Evolutionary conservation across 768 basidiomycete genomes (phyloP), one percentile per base, ranked within the genome.

Genomic region (Xanthoconium stramineum): DNA sequence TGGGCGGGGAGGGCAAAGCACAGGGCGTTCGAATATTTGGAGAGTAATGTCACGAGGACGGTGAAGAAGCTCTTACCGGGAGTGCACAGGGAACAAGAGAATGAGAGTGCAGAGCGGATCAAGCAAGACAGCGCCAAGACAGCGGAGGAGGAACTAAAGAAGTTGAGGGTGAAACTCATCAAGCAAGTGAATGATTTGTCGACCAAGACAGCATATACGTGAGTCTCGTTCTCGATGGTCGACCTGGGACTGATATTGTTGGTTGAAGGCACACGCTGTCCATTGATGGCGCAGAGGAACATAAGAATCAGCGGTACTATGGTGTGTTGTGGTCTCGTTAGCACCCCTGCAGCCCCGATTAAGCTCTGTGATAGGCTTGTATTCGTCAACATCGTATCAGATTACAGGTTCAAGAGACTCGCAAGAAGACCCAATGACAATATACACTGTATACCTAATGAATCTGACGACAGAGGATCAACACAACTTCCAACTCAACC

Each of bases 391-490:
- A 1, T 43, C 50, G 6, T 64, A 46, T 51, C 51, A 4, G 4
- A 45, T 64, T 2, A 44, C 30, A 7, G 58, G 56, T 24, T 33
- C 14, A 15, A 40, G 65, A 24, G 28, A 50, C 14, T 56, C 61
- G 2, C 53, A 50, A 39, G 55, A 64, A 48, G 62, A 63, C 6
- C 60, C 69, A 15, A 46, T 48, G 53, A 47, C 28, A 0, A 39
- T 59, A 3, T 62, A 63, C 32, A 71, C 71, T 2, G 56, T 69
- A 0, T 63, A 69, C 47, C 1, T 61, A 9, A 69, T 71, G 67
- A 59, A 67, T 38, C 28, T 72, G 38, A 72, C 67, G 6, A 46
- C 57, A 6, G 54, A 72, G 52, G 70, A 71, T 58, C 56, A 59
- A 38, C 69, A 71, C 4, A 57, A 62, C 20, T 29, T 71, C 10